Conservation (phyloP, 1,284 basidiomycete genomes). For the Meripilus lineatus region DNA sequence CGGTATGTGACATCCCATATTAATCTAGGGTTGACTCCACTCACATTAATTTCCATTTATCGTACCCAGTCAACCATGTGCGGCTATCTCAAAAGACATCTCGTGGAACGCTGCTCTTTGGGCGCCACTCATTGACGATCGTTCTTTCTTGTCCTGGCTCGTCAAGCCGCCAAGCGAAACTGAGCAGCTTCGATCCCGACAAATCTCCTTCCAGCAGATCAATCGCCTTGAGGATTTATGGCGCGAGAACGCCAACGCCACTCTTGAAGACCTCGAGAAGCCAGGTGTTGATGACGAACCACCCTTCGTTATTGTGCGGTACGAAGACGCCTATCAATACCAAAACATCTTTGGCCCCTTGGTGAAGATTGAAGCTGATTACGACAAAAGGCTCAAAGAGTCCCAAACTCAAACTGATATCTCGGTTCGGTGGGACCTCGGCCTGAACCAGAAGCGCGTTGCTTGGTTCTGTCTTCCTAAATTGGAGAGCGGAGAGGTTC, state of each 20-base stretch:
- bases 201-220: constrained; percentile 96
- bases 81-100: constrained; percentile 95
- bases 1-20: constrained; percentile 51
- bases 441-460: constrained; percentile 95
- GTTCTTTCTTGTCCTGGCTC: constrained; percentile 97
- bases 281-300: constrained; percentile 96
- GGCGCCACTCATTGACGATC: constrained; percentile 98
- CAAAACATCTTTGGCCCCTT: constrained; percentile 99
- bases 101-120: constrained; percentile 98
- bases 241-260: constrained; percentile 94
- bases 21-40: constrained; percentile 1
- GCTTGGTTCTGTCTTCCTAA: constrained; percentile 97
- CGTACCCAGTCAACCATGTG: constrained; percentile 99
- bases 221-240: constrained; percentile 97
- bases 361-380: constrained; percentile 99
- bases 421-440: constrained; percentile 94
- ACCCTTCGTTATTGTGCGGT: constrained; percentile 83
- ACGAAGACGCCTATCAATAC: constrained; percentile 99
- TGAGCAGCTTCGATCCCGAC: constrained; percentile 91
- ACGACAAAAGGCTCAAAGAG: constrained; percentile 97
- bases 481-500: constrained; percentile 96
- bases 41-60: constrained; percentile 9
- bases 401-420: constrained; percentile 98
- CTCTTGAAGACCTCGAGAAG: constrained; percentile 94
- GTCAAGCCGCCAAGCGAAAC: constrained; percentile 96